A percentile compares a stretch with the other conserved stretches of the same genome.
Evolutionary conservation across 139 green algal genomes (phyloP).

Genomic region (Chara braunii): DNA sequence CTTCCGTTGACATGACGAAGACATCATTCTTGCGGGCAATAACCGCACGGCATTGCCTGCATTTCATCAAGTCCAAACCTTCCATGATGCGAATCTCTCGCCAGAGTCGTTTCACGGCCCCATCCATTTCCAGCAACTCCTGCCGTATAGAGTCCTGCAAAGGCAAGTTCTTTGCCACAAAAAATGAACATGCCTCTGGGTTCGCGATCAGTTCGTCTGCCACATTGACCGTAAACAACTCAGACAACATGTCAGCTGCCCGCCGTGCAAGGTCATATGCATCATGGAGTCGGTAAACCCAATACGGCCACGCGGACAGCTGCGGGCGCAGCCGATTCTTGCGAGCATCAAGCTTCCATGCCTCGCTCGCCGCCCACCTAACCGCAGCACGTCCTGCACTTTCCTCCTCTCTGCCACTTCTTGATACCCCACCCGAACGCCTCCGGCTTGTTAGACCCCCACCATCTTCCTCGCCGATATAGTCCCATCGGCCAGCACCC

Average conservation of each 20-base stretch:
- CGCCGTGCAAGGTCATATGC: constrained; percentile 21
- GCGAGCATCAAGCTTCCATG: constrained; percentile 13
- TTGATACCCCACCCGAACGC: neutral
- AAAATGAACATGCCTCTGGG: constrained; percentile 18
- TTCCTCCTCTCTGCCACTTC: neutral
- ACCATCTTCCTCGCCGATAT: neutral
- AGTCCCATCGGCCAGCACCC: constrained; percentile 1
- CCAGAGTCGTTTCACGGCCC: constrained; percentile 23
- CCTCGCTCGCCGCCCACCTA: neutral
- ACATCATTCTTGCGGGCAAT: constrained; percentile 23
- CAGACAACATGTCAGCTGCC: constrained; percentile 19
- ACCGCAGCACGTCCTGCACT: constrained; percentile 11
- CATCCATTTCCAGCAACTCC: constrained; percentile 19
- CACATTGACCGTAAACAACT: neutral
- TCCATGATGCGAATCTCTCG: constrained; percentile 22
- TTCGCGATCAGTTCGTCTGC: neutral
- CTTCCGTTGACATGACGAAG: constrained; percentile 30
- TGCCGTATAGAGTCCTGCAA: constrained; percentile 9
- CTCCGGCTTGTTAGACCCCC: neutral
- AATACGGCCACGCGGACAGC: constrained; percentile 18
- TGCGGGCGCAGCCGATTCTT: constrained; percentile 3
- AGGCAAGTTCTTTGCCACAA: constrained; percentile 27
- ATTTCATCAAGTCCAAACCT: constrained; percentile 13
- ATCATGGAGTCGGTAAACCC: constrained; percentile 37
- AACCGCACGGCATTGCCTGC: neutral